These are phyloP conservation scores for Rutstroemia sp. DNA, from an alignment of 2,329 filamentous ascomycete genomes.

Conservation along the genomic window DNA sequence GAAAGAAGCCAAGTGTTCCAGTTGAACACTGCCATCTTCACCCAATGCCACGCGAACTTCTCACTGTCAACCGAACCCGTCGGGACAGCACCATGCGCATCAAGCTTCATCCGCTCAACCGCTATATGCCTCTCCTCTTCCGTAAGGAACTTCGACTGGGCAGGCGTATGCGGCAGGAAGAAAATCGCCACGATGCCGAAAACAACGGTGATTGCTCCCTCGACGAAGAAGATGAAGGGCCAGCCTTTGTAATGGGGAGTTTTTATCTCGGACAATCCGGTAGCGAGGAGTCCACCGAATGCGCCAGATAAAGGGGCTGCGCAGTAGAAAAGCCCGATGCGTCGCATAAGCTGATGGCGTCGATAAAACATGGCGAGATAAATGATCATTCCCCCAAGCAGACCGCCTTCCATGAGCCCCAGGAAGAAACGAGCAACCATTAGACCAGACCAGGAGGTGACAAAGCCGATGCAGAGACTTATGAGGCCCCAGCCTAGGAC, in stretches of 20 bases:
- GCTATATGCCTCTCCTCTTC: conserved; percentile 1
- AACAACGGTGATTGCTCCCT: conserved; percentile 1
- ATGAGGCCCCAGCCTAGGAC: conserved; percentile 37
- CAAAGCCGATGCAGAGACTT: conserved; percentile 40
- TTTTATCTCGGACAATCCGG: conserved; percentile 30
- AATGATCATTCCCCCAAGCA: conserved; percentile 43
- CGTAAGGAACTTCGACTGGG: neutral
- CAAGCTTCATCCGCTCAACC: conserved; percentile 6
- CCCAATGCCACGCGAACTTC: conserved; percentile 9
- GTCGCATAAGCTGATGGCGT: conserved; percentile 66
- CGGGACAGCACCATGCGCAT: neutral
- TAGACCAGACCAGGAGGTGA: conserved; percentile 34
- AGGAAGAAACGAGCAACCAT: conserved; percentile 40
- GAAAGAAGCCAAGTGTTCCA: conserved; percentile 7
- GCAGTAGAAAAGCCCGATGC: conserved; percentile 79
- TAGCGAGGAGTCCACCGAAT: conserved; percentile 64
- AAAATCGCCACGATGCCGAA: conserved; percentile 1
- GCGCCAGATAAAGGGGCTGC: conserved; percentile 74
- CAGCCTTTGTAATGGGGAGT: conserved; percentile 1
- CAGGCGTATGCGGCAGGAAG: conserved; percentile 6
- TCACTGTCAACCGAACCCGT: neutral
- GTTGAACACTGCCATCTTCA: conserved; percentile 3
- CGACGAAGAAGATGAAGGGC: conserved; percentile 9
- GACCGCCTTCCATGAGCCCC: conserved; percentile 43
- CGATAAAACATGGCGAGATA: conserved; percentile 58